Evolutionary conservation across 2,329 filamentous ascomycete genomes (phyloP), one percentile per base, ranked within the genome.

Genomic region (Akanthomyces muscarius): DNA sequence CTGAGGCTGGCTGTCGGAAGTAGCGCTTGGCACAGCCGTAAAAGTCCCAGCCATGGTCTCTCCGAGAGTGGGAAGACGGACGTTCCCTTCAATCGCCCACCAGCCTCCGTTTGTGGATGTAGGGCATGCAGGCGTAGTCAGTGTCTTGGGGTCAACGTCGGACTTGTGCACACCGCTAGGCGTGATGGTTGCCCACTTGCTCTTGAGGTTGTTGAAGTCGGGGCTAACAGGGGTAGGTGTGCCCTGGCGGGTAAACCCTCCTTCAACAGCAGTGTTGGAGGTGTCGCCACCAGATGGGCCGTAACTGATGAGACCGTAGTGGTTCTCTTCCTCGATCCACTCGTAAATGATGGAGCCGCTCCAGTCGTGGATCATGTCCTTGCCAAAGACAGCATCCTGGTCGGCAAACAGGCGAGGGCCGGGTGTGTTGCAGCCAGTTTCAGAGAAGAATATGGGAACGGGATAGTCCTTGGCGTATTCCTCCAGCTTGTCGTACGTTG

Each of bases 381-480:
- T 68, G 50, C 90, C 89, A 69, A 95, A 89, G 68, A 96, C 91
- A 56, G 90, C 87, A 47, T 83, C 81, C 75, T 95, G 90, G 71
- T 96, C 89, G 28, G 81, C 80, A 71, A 90, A 92, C 1, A 81
- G 77, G 50, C 89, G 83, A 0, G 88, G 86, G 1, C 77, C 76
- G 1, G 81, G 80, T 0, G 78, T 81, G 72, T 90, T 93, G 82
- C 92, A 96, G 64, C 92, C 92, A 3, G 91, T 95, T 76, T 96
- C 92, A 41, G 90, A 93, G 77, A 96, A 91, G 81, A 92, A 93
- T 69, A 95, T 91, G 23, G 91, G 92, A n/a, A 96, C 86, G 53
- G 87, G 88, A 75, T 92, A 93, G 69, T 85, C 76, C 44, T 83
- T 82, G 6, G 89, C 87, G 67, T 89, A 86, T 60, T 80, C 74